Percentiles rank a stretch among this genome's conserved stretches.
phyloP scores from a whole-genome alignment of 179 eudicot species.

The Heliamphora pulchella region DNA sequence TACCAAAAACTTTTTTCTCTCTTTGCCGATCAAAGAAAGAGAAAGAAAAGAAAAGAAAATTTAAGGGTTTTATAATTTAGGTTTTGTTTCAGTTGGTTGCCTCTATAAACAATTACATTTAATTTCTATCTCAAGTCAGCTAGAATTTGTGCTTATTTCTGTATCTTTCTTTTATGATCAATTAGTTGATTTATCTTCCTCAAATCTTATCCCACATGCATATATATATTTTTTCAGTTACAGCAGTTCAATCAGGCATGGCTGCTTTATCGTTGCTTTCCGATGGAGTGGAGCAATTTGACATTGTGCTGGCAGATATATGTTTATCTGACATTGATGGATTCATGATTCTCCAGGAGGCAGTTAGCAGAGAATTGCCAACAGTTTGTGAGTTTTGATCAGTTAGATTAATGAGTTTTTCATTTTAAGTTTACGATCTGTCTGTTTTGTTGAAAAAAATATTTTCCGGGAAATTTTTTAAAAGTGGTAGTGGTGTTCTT shows the following conservation, averaged over 20 bases:
- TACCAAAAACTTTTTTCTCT: not conserved
- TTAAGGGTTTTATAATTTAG: not conserved
- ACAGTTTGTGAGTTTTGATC: constrained; percentile 10
- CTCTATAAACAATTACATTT: not conserved
- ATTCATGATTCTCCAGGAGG: constrained; percentile 14
- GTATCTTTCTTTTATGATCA: not conserved
- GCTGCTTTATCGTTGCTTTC: constrained; percentile 7
- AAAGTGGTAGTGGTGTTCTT: no score
- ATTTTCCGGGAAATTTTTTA: not conserved
- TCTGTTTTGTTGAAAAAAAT: not conserved
- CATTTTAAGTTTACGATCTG: not conserved
- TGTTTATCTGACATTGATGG: constrained; percentile 8
- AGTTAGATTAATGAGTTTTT: not conserved
- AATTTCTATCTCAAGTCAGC: not conserved
- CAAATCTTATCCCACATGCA: not conserved
- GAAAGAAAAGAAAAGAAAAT: no score
- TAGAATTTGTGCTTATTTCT: not conserved
- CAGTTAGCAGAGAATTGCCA: not conserved
- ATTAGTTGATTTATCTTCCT: not conserved
- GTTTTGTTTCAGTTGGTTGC: not conserved
- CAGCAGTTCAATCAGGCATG: constrained; percentile 6
- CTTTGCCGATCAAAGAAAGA: no score
- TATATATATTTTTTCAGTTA: constrained; percentile 10
- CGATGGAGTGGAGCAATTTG: not conserved
- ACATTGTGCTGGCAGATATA: constrained; percentile 14